phyloP scores from a whole-genome alignment of 2,329 filamentous ascomycete genomes.

The Calonectria henricotiae region DNA sequence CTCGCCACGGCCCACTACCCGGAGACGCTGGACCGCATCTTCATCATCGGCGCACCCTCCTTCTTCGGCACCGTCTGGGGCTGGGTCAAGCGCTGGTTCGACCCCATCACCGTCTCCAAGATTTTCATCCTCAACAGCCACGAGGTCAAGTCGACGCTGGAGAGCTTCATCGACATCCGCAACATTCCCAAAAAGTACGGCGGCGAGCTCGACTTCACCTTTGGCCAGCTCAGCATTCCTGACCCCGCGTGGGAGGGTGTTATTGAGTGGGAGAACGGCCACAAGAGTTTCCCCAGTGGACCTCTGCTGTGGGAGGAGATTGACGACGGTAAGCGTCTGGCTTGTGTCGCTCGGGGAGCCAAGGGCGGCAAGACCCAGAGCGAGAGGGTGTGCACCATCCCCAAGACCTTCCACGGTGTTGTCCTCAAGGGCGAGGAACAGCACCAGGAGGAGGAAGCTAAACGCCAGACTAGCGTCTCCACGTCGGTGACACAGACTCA shows the following conservation, averaged over 20 bases:
- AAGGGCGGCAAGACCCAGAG: constrained; percentile 63
- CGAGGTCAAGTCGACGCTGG: constrained; percentile 84
- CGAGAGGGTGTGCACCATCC: constrained; percentile 69
- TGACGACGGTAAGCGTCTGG: constrained; percentile 64
- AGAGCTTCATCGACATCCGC: constrained; percentile 83
- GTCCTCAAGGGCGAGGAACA: constrained; percentile 36
- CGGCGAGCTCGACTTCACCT: constrained; percentile 87
- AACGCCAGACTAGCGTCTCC: constrained; percentile 31
- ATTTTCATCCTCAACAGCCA: constrained; percentile 88
- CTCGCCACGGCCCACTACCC: constrained; percentile 95
- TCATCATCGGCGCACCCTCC: constrained; percentile 87
- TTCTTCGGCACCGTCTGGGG: constrained; percentile 97
- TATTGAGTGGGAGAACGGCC: constrained; percentile 68
- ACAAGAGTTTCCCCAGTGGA: constrained; percentile 70
- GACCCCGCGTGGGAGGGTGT: constrained; percentile 74
- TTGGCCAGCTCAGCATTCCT: constrained; percentile 82
- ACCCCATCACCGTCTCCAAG: constrained; percentile 94
- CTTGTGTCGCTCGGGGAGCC: constrained; percentile 70
- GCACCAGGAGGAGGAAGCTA: constrained; percentile 23
- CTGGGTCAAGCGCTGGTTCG: constrained; percentile 97
- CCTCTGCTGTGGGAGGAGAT: constrained; percentile 72
- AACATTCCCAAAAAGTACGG: constrained; percentile 94
- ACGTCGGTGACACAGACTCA: constrained; percentile 31
- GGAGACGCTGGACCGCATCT: constrained; percentile 82
- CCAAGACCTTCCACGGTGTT: constrained; percentile 57